These are phyloP conservation scores for Trichophaea hybrida DNA, from an alignment of 2,329 filamentous ascomycete genomes.

Conservation along the genomic window DNA sequence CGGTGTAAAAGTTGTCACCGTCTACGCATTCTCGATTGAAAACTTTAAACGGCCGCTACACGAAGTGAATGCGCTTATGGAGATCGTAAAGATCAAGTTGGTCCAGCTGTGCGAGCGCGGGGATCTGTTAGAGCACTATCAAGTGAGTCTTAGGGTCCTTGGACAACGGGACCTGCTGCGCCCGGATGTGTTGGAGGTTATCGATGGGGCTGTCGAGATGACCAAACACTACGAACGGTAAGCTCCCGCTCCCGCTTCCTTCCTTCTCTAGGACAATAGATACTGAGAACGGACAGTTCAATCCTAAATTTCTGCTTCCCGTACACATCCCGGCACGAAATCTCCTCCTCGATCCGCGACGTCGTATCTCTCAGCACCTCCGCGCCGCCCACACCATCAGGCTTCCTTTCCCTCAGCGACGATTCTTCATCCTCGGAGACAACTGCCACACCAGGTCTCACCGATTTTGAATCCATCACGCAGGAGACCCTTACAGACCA, in stretches of 20 bases:
- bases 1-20: slow-evolving; percentile 89
- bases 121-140: slow-evolving; percentile 82
- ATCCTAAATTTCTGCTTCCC: slow-evolving; percentile 93
- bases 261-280: not conserved
- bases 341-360: slow-evolving; percentile 72
- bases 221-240: slow-evolving; percentile 76
- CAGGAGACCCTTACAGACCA: slow-evolving; percentile 67
- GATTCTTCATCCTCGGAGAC: slow-evolving; percentile 11
- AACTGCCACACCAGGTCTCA: slow-evolving; percentile 8
- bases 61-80: slow-evolving; percentile 93
- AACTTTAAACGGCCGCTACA: slow-evolving; percentile 96
- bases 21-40: slow-evolving; percentile 97
- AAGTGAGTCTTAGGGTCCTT: slow-evolving; percentile 69
- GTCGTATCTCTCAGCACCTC: slow-evolving; percentile 45
- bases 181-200: slow-evolving; percentile 73
- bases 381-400: slow-evolving; percentile 7
- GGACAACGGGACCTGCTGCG: slow-evolving; percentile 74
- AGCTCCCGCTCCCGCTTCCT: slow-evolving; percentile 20
- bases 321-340: slow-evolving; percentile 91
- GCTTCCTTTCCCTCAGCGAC: slow-evolving; percentile 6
- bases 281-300: slow-evolving; percentile 33
- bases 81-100: slow-evolving; percentile 91
- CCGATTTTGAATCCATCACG: slow-evolving; percentile 79
- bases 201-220: slow-evolving; percentile 72
- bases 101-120: slow-evolving; percentile 85